Evolutionary conservation across 2,329 filamentous ascomycete genomes (phyloP).

Genomic region (Venturia aucupariae): DNA sequence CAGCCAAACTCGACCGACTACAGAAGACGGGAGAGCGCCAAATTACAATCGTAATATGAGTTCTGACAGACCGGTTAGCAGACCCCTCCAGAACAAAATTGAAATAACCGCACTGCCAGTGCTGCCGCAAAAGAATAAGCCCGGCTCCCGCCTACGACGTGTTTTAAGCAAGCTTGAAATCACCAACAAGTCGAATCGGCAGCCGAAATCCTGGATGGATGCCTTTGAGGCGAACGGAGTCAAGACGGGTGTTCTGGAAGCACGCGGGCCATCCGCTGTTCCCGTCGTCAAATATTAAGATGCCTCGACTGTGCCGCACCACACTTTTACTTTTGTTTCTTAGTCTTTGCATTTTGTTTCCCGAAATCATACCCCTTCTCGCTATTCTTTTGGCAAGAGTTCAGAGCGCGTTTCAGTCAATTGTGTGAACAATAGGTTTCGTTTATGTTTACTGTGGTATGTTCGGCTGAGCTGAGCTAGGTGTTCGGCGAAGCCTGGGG

Average conservation of each 20-base stretch:
- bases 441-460: no score
- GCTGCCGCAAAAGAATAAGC: constrained; percentile 2
- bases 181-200: background rate
- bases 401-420: background rate
- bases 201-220: constrained; percentile 11
- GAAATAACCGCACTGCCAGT: constrained; percentile 12
- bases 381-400: background rate
- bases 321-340: background rate
- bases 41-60: constrained; percentile 9
- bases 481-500: background rate
- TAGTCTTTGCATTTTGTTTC: background rate
- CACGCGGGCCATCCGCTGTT: background rate
- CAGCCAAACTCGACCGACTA: background rate
- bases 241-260: constrained; percentile 5
- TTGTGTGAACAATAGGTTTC: background rate
- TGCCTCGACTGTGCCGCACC: background rate
- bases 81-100: background rate
- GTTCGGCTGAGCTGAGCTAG: constrained; percentile 1
- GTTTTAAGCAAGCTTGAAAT: constrained; percentile 13
- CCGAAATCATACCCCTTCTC: background rate
- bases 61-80: background rate
- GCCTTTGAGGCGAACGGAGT: background rate
- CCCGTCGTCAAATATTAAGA: constrained; percentile 8
- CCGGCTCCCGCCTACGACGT: background rate
- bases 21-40: background rate